Percentiles rank a stretch among this genome's conserved stretches.
phyloP scores from a whole-genome alignment of 2,329 filamentous ascomycete species.

The Diaporthe eres region DNA sequence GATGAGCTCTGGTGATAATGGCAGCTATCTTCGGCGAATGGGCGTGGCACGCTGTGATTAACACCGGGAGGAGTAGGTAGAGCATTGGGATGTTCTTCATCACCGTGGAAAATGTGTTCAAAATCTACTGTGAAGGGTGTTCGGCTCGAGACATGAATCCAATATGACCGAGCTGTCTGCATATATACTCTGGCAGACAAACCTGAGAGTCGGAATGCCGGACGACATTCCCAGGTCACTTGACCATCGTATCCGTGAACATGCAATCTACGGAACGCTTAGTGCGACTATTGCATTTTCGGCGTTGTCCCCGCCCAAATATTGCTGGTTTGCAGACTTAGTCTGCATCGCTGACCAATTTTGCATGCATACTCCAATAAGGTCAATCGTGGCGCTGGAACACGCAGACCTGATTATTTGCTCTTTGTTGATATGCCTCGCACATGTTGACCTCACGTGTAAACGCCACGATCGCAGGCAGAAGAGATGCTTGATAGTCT shows the following conservation, averaged over 20 bases:
- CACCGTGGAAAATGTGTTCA: neutral
- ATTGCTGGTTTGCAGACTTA: neutral
- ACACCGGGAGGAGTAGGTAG: neutral
- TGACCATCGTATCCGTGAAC: neutral
- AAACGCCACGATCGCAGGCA: neutral
- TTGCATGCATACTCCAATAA: neutral
- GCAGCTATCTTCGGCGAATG: neutral
- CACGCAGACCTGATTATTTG: neutral
- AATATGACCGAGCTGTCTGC: too few species aligned
- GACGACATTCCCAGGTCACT: neutral
- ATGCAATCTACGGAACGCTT: neutral
- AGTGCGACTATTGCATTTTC: neutral
- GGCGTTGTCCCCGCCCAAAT: neutral
- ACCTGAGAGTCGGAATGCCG: neutral
- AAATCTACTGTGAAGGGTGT: too few species aligned
- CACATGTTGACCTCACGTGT: too few species aligned
- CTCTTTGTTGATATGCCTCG: neutral
- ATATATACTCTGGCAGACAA: neutral
- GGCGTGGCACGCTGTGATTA: neutral
- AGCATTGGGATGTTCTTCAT: neutral
- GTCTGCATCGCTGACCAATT: neutral
- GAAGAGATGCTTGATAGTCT: neutral
- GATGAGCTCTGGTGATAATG: conserved; percentile 1
- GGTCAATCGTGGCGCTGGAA: neutral
- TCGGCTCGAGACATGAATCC: neutral